phyloP scores from a whole-genome alignment of 2,329 filamentous ascomycete genomes.

The Diaporthe vaccinii region DNA sequence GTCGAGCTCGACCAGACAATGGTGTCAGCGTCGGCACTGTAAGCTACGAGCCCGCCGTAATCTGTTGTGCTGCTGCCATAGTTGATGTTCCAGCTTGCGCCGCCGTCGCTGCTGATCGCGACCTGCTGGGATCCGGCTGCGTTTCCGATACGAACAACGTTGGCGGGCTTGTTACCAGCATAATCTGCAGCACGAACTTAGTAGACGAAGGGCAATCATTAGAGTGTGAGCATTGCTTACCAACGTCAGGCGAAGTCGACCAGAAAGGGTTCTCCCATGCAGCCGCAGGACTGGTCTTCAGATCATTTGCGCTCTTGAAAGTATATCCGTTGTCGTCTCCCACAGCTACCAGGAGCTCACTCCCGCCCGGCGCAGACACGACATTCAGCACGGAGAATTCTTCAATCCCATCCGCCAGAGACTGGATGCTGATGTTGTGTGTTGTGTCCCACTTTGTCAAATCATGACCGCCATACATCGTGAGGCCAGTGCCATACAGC shows the following conservation, averaged over 20 bases:
- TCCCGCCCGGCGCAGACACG: conserved; percentile 62
- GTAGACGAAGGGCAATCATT: accelerated
- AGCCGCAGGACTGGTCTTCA: conserved; percentile 58
- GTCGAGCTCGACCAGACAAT: conserved; percentile 61
- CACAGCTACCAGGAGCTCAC: conserved; percentile 64
- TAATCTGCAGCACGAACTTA: conserved; percentile 52
- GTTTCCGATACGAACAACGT: conserved; percentile 65
- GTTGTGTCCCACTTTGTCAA: conserved; percentile 67
- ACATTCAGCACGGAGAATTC: conserved; percentile 65
- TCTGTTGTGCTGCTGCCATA: conserved; percentile 60
- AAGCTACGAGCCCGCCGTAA: conserved; percentile 61
- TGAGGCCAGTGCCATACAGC: conserved; percentile 70
- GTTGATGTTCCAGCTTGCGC: conserved; percentile 62
- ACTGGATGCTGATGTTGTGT: conserved; percentile 63
- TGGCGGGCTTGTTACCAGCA: conserved; percentile 59
- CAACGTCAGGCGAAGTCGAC: conserved; percentile 58
- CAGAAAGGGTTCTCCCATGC: conserved; percentile 63
- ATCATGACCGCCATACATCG: conserved; percentile 59
- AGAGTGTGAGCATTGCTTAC: conserved; percentile 41
- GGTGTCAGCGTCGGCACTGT: conserved; percentile 64
- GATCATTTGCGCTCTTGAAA: conserved; percentile 52
- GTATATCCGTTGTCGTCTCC: conserved; percentile 68
- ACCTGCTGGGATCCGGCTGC: conserved; percentile 57
- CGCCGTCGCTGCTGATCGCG: conserved; percentile 64
- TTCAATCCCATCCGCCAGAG: conserved; percentile 67